Evolutionary conservation across 345 rosid species (phyloP), one percentile per base, ranked within the genome.

Genomic region (Citrus maxima): DNA sequence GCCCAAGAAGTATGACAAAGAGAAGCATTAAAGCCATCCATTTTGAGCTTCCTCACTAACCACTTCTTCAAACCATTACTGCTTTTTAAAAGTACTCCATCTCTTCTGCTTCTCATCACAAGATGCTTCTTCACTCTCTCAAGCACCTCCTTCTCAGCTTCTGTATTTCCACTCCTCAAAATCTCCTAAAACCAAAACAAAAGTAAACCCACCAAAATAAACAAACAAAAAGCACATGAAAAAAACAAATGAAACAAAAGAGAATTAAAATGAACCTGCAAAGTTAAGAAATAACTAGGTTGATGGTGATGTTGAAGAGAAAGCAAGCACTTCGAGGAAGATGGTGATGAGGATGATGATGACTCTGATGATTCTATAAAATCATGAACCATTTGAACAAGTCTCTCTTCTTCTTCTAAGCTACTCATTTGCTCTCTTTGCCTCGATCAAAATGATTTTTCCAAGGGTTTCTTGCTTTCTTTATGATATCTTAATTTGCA

Each of bases 331-430:
- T 70, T 59, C 21, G 88, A 71, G 62, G 82, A 70, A 55, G 77
- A 22, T 69, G 85, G 51, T 19, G 76, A 64, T 1, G 19, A 49
- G 64, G 80, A 64, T 9, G 79, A 13, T 37, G 87, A 79, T 58
- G 87, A 80, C 60, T 79, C 87, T 35, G 89, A 85, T 78, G 89
- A 85, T 81, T 89, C 93, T 4, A 89, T 89, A 78, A 88, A 89
- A 77, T 88, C 89, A 19, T 85, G 88, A 0, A 89, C 89, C 93
- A 89, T 89, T 69, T 86, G 89, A 25, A 85, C 75, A 37, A 89
- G 84, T 38, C 72, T 73, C 54, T 83, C 86, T n/a, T 89, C 90
- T 27, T 89, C 90, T 83, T 85, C 88, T 21, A 82, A 63, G 81
- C 83, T 80, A 13, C 80, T 80, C 80, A 51, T 61, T 21, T 56